Evolutionary conservation across 2,329 filamentous ascomycete species (phyloP), one percentile per base, ranked within the genome.

Genomic region (Samsoniella hepiali): DNA sequence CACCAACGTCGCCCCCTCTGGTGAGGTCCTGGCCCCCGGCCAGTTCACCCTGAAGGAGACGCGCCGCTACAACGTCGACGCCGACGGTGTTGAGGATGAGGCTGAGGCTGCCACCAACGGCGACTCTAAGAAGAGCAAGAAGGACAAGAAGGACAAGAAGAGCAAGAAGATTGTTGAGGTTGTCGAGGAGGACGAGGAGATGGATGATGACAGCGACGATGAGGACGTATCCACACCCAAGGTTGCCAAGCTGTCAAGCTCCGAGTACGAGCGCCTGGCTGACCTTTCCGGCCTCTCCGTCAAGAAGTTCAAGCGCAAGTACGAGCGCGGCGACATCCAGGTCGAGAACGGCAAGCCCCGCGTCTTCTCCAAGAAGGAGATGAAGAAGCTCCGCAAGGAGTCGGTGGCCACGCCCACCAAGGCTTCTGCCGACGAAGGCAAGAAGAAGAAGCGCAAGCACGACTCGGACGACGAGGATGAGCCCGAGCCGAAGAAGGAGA

Each of bases 41-140:
- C 96, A 96, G 78, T 96, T 91, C 84, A 91, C 93, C 67, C 83
- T 99, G 72, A 96, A 96, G 80, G 92, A 97, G 77, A 90, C 91
- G 11, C 86, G 91, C 74, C 95, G 94, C 78, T 99, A 99, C 84
- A 98, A 98, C 77, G 84, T 87, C 56, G 93, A 98, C 73, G 95
- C 92, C 61, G 95, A 99, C 77, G 94, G 93, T 67, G 80, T 97
- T 58, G 82, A 82, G 65, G 86, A 85, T 15, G 83, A 88, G 45
- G 82, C 81, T 15, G 78, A 79, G 34, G 73, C 74, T 68, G 77
- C 78, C 56, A 76, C 72, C 29, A 73, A 76, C 47, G 73, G 74
- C 66, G 73, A 73, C 65, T 69, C 71, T 64, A 76, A 74, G 68
- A 76, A 75, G 69, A 72, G 73, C 17, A 78, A 81, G 67, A 77